Evolutionary conservation across 768 basidiomycete species (phyloP), one percentile per base, ranked within the genome.

Genomic region (Leccinum ochraceum): DNA sequence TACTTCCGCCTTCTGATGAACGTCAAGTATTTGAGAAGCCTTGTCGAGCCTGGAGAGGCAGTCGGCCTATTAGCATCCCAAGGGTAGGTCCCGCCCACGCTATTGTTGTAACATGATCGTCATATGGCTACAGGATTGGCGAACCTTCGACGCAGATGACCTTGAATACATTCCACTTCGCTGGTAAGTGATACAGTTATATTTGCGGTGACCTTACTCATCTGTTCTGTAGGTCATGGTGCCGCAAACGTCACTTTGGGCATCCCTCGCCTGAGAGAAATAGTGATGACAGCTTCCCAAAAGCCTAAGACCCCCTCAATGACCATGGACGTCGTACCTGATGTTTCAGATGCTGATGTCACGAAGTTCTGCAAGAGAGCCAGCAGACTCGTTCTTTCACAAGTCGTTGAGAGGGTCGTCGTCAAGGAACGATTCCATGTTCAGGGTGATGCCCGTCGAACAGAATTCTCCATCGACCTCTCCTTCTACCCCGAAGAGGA

Each of bases 111-210:
- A 53, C 10, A 36, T 36, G 16, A 39, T 60, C 59, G 57, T 50
- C 57, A 52, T 55, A 56, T 7, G 9, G 36, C 53, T 56, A 8
- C 61, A 98, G 97, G 77, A 86, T 99, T 48, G 97, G 97, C 55
- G 97, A 99, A 74, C 97, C 97, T 5, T 99, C 97, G 16, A 99
- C 97, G 0, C 97, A 99, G 74, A 99, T 99, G 97, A 99, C 97
- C 9, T 78, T 99, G 63, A 99, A 99, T 73, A 99, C 97, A 13
- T 99, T 99, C 86, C 97, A 99, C 79, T 95, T 99, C 69, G 97
- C 97, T 66, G 96, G 94, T 87, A 74, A 68, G 83, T 70, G 39
- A 63, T 60, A 52, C 42, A 30, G 37, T 24, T 11, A 3, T 44
- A 14, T 58, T n/a, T 51, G 8, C n/a, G 26, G 5, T 13, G 3